Evolutionary conservation across 73 alveolate species (phyloP), one percentile per base, ranked within the genome.

Genomic region (Paramecium caudatum): DNA sequence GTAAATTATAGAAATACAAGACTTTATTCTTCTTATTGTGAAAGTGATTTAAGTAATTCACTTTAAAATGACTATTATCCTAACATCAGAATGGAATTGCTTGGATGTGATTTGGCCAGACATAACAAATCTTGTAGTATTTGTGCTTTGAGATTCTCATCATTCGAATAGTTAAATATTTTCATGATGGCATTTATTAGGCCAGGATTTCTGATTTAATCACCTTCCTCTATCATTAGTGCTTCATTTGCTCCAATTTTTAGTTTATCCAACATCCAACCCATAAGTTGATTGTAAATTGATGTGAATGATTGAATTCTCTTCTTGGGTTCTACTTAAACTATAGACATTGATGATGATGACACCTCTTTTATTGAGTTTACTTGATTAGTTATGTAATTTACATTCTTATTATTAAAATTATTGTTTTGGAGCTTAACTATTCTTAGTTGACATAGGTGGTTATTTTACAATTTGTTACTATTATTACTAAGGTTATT

Each of bases 161-260:
- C 88, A 0, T 36, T 0, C 1, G 69, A 27, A 41, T 9, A 41
- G n/a, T 16, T 47, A 41, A 74, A 30, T 15, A 74, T 74, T 39
- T 74, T 74, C 19, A 74, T 37, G n/a, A 74, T 74, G 3, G 55
- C 88, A 39, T 27, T 41, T 3, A 74, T 19, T 7, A 74, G n/a
- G 1, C 65, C 88, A 34, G 23, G 34, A 74, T 74, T 74, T 15
- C 43, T 37, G 2, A 74, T 41, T 41, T 74, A 74, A 23, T 74
- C 88, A 41, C 46, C 55, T 21, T 74, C 88, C 15, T 74, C 88
- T 5, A 74, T 74, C 88, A 74, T 74, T 17, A 74, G 19, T 2
- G 47, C 0, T 68, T 68, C 61, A 34, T 32, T 37, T 0, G 8
- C 47, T 41, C 39, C 47, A 41, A 74, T 21, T 16, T 21, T 45